Evolutionary conservation across 78 protist species (phyloP), one percentile per base, ranked within the genome.

Genomic region (Dictyostelium firmibasis): DNA sequence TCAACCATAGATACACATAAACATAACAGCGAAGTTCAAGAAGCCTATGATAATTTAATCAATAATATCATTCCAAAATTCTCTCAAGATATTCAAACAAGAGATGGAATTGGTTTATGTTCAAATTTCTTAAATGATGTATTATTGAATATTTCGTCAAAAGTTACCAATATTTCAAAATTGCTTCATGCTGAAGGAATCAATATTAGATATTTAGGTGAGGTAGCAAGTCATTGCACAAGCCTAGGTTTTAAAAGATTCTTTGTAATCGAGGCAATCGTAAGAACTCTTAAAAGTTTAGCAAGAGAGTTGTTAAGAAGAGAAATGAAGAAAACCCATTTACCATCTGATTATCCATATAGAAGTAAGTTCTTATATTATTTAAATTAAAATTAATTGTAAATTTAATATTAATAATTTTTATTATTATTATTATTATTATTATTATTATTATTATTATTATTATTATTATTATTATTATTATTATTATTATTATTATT

Each of bases 281-380:
- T 50, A 5, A 33, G 94, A 44, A 76, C 85, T 0, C 38, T 89
- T 18, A 89, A 89, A 81, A 47, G 83, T 69, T 50, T 89, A n/a
- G 77, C 94, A 62, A 78, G 94, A 78, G 94, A 89, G 70, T 35
- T 89, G 47, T 47, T 89, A 23, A 78, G 94, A 78, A 89, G 94
- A 81, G 94, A 89, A 33, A 89, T 89, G 94, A 89, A 81, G 50
- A 89, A 81, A 25, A 81, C 82, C 20, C 94, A 89, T 81, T 67
- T 89, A 16, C 94, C 94, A 31, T 89, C 94, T 2, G 94, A 89
- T 47, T 89, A 81, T 69, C 94, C 94, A 44, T 89, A 89, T 81
- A 89, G 87, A 81, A 89, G 86, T 87, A 87, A 86, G 84, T 86
- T 38, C 4, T 38, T 38, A 38, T 4, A 4, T 38, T 38, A 38